These are phyloP conservation scores for Thraustochytrium sp. DNA, from an alignment of 352 stramenopile species.

Conservation along the genomic window DNA sequence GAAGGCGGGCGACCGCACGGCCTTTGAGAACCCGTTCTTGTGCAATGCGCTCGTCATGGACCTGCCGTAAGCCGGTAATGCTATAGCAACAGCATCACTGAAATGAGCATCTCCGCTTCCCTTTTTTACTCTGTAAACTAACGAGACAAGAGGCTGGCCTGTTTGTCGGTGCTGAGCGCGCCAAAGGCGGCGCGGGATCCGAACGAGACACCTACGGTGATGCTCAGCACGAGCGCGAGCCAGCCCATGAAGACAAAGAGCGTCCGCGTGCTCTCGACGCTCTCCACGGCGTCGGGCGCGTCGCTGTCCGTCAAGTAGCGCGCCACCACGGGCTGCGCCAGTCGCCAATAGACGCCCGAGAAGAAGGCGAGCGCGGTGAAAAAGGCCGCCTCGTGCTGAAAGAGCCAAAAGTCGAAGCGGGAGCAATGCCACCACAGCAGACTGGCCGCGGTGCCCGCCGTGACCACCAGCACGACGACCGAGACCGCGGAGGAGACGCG, in stretches of 20 bases:
- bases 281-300: too few species aligned
- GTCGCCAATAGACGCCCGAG: constrained; percentile 12
- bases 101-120: not conserved
- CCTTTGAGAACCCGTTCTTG: constrained; percentile 61
- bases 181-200: not conserved
- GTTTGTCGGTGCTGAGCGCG: not conserved
- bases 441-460: not conserved
- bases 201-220: not conserved
- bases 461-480: not conserved
- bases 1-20: constrained; percentile 54
- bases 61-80: constrained; percentile 5
- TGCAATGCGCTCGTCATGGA: constrained; percentile 58
- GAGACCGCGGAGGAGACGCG: not conserved
- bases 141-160: not conserved
- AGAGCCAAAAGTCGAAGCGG: not conserved
- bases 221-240: not conserved
- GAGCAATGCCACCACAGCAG: constrained; percentile 19
- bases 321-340: not conserved
- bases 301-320: not conserved
- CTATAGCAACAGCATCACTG: not conserved
- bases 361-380: not conserved
- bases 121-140: not conserved
- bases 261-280: not conserved
- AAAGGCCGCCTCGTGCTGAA: not conserved
- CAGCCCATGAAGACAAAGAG: not conserved